Evolutionary conservation across 2,329 filamentous ascomycete genomes (phyloP).

Genomic region (Raffaelea ambrosiae): DNA sequence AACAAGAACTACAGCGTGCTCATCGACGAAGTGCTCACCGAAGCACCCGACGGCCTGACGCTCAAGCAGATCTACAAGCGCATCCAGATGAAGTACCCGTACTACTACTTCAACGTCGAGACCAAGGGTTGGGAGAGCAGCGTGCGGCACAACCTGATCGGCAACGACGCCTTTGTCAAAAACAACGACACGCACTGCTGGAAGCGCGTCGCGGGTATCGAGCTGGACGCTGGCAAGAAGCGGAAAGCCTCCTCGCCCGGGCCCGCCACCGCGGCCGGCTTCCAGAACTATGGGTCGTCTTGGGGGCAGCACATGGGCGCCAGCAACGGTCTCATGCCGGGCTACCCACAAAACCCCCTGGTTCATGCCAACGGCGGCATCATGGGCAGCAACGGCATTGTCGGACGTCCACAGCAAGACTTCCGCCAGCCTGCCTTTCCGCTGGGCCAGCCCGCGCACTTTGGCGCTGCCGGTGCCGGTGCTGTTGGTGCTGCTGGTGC

Average conservation of each 20-base stretch:
- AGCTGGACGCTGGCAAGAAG: slow-evolving; percentile 53
- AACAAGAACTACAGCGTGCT: slow-evolving; percentile 55
- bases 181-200: slow-evolving; percentile 47
- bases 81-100: slow-evolving; percentile 49
- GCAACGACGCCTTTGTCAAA: slow-evolving; percentile 53
- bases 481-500: no score
- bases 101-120: slow-evolving; percentile 51
- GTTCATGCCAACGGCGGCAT: no score
- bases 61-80: slow-evolving; percentile 57
- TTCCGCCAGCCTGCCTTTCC: no score
- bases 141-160: slow-evolving; percentile 55
- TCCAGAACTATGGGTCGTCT: not conserved
- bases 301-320: not conserved
- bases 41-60: slow-evolving; percentile 44
- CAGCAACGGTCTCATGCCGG: no score
- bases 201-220: slow-evolving; percentile 48
- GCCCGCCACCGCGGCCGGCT: not conserved
- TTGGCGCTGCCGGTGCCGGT: no score
- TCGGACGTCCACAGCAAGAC: no score
- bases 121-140: slow-evolving; percentile 60
- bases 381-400: no score
- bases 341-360: no score
- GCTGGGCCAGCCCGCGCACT: no score
- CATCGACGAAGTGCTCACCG: slow-evolving; percentile 51
- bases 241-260: slow-evolving; percentile 33